Base-by-base conservation (phyloP, 2,329 filamentous ascomycete genomes). In the Trichoderma asperellum region DNA sequence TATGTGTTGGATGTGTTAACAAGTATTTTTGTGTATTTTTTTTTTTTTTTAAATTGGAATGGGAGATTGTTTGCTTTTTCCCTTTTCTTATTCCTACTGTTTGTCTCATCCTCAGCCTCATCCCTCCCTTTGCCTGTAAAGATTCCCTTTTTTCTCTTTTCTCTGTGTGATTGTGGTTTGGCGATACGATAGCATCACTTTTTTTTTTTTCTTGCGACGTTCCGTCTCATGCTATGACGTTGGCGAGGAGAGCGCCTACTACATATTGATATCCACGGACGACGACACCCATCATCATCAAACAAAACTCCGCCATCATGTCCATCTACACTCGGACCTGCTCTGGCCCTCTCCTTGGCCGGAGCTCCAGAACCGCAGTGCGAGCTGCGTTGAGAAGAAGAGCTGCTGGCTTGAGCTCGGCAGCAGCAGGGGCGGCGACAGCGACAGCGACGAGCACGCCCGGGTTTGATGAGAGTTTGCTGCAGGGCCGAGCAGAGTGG, bases 271-370 rank as follows among this genome's bases (percentile, higher is more conserved):
- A 57, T 37, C 35, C 58, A 47, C 24, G n/a, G 16, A 21, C 43
- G 43, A 34, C 40, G 14, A 47, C 16, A 16, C n/a, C n/a, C 16
- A 11, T 47, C 27, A 34, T 18, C 24, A 49, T 24, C 40, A 43
- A 43, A 43, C 2, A 43, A 16, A 43, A 14, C 16, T 18, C 18
- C 14, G 37, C 37, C 47, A 55, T 1, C 21, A 63, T 63, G 40
- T 59, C 57, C 57, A 49, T 66, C 16, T 68, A 62, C 47, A 61
- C 27, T 10, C 35, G 62, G 29, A 37, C 62, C 10, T 66, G 62
- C 29, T n/a, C 62, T 5, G 34, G 60, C 11, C 47, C 60, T 32
- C 47, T 58, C 8, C 55, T 63, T 4, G 62, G 62, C 62, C 53
- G 53, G 29, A 56, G 55, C 18, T 37, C 49, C 18, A 64, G 61